Base-by-base conservation (phyloP, 495 filamentous ascomycete species). In the Choiromyces venosus region DNA sequence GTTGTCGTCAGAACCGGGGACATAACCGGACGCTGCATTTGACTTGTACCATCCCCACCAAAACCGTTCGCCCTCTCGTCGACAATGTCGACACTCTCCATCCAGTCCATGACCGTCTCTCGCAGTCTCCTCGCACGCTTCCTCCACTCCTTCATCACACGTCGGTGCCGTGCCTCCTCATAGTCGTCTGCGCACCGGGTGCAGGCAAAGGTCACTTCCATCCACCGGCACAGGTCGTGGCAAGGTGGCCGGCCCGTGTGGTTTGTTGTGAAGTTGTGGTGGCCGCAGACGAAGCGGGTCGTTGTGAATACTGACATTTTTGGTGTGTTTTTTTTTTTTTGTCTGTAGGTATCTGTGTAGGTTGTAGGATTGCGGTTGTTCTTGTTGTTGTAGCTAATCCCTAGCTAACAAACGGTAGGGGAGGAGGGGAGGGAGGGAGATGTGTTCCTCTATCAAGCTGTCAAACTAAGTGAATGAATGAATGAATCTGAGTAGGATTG, bases 201-300 rank as follows among this genome's bases (percentile, higher is more conserved):
- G 25, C 52, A 61, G 52, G 52, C 52, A 4, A 61, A 61, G 25
- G 25, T 61, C 25, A 61, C 52, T 33, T 61, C 52, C 52, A 61
- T 61, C 52, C 52, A 61, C 52, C 52, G 52, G 52, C 52, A 61
- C 12, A 61, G 25, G 52, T 61, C 52, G 10, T 61, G 52, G n/a
- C 52, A 61, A 25, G 52, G 52, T 16, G 52, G 52, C 16, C 52
- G 52, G 25, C 52, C 52, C 25, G 52, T 61, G 25, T 61, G 52
- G 52, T 61, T 61, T 12, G 52, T 61, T 33, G 52, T 61, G 52
- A 61, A 61, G 52, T 33, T 61, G 52, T 61, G 52, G 52, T 61
- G 52, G n/a, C 52, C 52, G 52, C 52, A 61, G 52, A 61, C 25
- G 52, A 61, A 61, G 25, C 52, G 52, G 10, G 52, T 61, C 6